Conservation (phyloP, 441 rosid genomes). For the California macrophylla region DNA sequence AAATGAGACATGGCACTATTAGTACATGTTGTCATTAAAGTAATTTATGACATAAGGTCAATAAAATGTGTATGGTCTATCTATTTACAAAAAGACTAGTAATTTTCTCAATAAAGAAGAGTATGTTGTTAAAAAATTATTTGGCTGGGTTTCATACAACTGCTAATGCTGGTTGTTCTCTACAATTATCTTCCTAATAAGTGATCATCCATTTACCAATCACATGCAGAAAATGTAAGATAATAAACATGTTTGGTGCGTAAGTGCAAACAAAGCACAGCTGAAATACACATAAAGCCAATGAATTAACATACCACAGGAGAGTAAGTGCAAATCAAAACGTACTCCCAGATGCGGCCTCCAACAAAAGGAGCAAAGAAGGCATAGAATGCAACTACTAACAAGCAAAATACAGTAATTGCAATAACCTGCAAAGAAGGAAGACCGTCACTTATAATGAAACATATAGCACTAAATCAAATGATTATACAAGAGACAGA, state of each 20-base stretch:
- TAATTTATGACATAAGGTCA: not conserved
- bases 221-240: conserved; percentile 5
- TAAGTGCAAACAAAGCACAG: not conserved
- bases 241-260: not conserved
- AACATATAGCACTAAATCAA: not conserved
- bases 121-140: not conserved
- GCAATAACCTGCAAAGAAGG: conserved; percentile 50
- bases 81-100: not conserved
- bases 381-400: conserved; percentile 62
- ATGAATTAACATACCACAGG: conserved; percentile 46
- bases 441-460: conserved; percentile 13
- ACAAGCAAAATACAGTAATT: conserved; percentile 59
- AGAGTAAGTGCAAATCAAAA: conserved; percentile 40
- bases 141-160: not conserved
- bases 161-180: not conserved
- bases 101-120: not conserved
- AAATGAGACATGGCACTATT: not conserved
- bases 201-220: not conserved
- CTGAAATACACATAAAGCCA: not conserved
- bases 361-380: conserved; percentile 67
- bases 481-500: not conserved
- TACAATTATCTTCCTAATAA: not conserved
- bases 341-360: conserved; percentile 54
- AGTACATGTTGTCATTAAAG: not conserved
- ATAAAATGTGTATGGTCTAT: not conserved